These are phyloP conservation scores for Botrytis medusae DNA, from an alignment of 2,329 filamentous ascomycete genomes.

Conservation along the genomic window DNA sequence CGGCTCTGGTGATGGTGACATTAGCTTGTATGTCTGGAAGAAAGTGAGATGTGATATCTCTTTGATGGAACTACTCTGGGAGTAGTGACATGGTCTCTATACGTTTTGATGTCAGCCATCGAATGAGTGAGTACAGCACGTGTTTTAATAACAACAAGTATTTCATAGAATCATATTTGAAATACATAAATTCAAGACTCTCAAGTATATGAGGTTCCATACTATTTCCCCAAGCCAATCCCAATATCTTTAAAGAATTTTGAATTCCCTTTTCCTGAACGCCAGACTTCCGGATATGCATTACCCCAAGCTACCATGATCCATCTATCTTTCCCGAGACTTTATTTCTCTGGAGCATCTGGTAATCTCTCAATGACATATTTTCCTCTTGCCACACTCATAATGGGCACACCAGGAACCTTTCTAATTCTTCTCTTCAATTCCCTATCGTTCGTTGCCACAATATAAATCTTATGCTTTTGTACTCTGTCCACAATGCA, in stretches of 20 bases:
- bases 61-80: background rate
- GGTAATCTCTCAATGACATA: constrained; percentile 93
- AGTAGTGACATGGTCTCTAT: background rate
- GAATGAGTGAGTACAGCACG: background rate
- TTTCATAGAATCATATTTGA: background rate
- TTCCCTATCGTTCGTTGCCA: constrained; percentile 75
- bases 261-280: constrained; percentile 5
- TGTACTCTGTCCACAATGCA: constrained; percentile 73
- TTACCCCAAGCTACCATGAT: constrained; percentile 1
- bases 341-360: constrained; percentile 65
- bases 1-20: too few species aligned
- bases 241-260: constrained; percentile 11
- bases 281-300: constrained; percentile 19
- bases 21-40: too few species aligned
- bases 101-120: background rate
- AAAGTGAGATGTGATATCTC: background rate
- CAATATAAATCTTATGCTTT: constrained; percentile 75
- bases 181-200: background rate
- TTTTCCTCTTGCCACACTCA: constrained; percentile 84
- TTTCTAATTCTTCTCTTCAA: constrained; percentile 73
- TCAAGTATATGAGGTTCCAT: background rate
- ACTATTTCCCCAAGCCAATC: background rate
- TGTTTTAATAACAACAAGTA: background rate
- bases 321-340: background rate
- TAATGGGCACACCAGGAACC: constrained; percentile 66